Evolutionary conservation across 2,329 filamentous ascomycete genomes (phyloP).

Genomic region (Diplodia seriata): DNA sequence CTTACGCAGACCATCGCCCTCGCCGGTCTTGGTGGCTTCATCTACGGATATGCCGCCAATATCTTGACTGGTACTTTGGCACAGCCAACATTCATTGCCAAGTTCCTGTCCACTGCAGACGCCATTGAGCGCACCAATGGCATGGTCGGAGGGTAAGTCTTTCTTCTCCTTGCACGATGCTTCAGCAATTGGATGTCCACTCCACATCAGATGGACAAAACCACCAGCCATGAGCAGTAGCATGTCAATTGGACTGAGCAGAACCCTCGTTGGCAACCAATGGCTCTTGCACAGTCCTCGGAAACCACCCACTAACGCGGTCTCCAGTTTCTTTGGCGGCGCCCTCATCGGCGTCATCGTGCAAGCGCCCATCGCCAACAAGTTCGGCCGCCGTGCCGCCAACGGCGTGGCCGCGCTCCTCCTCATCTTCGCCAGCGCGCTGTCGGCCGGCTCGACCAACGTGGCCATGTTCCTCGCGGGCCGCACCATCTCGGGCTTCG

Average conservation of each 20-base stretch:
- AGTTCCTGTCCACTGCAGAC: conserved; percentile 38
- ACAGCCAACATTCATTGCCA: conserved; percentile 40
- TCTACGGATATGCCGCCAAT: conserved; percentile 43
- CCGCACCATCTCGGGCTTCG: conserved; percentile 30
- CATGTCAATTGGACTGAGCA: no score
- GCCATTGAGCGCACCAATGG: conserved; percentile 35
- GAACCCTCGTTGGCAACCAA: no score
- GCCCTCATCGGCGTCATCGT: conserved; percentile 38
- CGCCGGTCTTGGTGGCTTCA: conserved; percentile 41
- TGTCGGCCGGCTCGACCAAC: conserved; percentile 29
- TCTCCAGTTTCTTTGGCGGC: conserved; percentile 36
- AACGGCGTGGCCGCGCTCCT: conserved; percentile 32
- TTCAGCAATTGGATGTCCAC: not conserved
- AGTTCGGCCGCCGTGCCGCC: conserved; percentile 37
- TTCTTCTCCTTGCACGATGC: not conserved
- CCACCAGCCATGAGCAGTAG: no score
- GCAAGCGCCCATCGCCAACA: conserved; percentile 38
- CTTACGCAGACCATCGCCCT: conserved; percentile 16
- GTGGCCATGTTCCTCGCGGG: conserved; percentile 31
- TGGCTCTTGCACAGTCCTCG: no score
- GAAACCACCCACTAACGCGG: conserved; percentile 5
- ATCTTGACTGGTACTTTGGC: conserved; percentile 42
- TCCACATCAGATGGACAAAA: not conserved
- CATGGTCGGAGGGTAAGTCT: conserved; percentile 36
- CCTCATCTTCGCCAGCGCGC: conserved; percentile 24